These are phyloP conservation scores for Rostrohypoxylon terebratum DNA, from an alignment of 495 filamentous ascomycete genomes.

Conservation along the genomic window DNA sequence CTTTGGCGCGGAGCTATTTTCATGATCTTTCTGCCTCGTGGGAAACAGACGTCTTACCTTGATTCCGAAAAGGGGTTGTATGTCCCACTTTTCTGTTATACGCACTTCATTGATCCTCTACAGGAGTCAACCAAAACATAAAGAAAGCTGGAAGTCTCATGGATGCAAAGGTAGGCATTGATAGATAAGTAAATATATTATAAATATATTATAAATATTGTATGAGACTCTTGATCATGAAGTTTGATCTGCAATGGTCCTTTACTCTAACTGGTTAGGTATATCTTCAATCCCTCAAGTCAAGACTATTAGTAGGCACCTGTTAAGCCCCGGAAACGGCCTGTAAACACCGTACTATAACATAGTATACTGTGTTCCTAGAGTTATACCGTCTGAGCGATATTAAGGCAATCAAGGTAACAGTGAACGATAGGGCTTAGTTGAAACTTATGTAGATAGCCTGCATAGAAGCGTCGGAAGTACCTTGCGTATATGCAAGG, in stretches of 20 bases:
- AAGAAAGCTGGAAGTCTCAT: not conserved
- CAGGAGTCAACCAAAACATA: not conserved
- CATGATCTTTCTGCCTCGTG: not conserved
- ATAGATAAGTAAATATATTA: not conserved
- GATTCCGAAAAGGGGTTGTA: not conserved
- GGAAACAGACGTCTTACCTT: not conserved
- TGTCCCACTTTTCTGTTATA: not conserved
- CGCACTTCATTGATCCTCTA: not conserved
- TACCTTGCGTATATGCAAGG: not conserved
- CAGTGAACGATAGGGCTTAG: not conserved
- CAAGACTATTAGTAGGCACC: too few relatives aligned
- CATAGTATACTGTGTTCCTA: not conserved
- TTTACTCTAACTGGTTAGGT: not conserved
- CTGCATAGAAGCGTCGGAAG: not conserved
- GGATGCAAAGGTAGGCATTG: not conserved
- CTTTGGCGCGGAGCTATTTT: not conserved
- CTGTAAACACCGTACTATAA: not conserved
- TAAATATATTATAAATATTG: not conserved
- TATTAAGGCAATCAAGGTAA: not conserved
- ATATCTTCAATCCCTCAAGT: not conserved
- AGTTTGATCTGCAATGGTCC: constrained; percentile 1
- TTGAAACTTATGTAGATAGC: not conserved
- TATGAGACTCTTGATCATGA: not conserved
- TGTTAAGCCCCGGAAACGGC: not conserved
- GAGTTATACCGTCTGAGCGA: not conserved